Conservation (phyloP, 2,329 filamentous ascomycete genomes). For the Diaporthe citriasiana region DNA sequence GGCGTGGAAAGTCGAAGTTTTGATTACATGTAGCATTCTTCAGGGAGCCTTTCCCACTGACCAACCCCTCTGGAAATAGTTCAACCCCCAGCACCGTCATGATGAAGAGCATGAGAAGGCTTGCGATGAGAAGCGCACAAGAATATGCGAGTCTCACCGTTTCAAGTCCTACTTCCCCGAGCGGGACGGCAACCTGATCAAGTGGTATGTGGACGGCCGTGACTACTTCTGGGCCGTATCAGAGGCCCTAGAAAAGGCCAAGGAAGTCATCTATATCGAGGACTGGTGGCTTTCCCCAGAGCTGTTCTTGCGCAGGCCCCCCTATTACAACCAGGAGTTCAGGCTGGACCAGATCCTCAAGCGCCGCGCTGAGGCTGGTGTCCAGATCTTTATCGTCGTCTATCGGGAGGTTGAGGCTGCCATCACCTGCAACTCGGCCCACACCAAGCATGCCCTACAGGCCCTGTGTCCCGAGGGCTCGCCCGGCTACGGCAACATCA, state of each 20-base stretch:
- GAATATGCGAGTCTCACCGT: conserved; percentile 80
- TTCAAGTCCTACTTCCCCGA: conserved; percentile 94
- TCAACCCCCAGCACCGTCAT: conserved; percentile 92
- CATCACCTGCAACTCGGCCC: conserved; percentile 90
- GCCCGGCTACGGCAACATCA: conserved; percentile 90
- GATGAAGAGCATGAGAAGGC: conserved; percentile 91
- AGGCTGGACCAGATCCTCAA: conserved; percentile 90
- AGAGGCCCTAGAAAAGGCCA: conserved; percentile 87
- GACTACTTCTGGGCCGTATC: conserved; percentile 98
- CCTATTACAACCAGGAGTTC: conserved; percentile 86
- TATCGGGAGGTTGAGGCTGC: conserved; percentile 90
- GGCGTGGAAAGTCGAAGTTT: background rate
- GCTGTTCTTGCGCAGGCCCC: conserved; percentile 86
- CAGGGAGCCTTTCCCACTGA: background rate
- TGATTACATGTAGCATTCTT: background rate
- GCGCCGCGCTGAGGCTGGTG: conserved; percentile 88
- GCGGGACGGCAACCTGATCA: conserved; percentile 85
- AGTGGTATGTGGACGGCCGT: conserved; percentile 97
- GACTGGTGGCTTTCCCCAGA: conserved; percentile 98
- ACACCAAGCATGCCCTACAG: conserved; percentile 90
- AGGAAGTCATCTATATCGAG: conserved; percentile 93
- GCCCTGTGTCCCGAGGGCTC: conserved; percentile 84
- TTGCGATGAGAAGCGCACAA: conserved; percentile 84
- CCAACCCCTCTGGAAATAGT: conserved; percentile 53
- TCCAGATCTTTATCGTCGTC: conserved; percentile 93